phyloP scores from a whole-genome alignment of 2,329 filamentous ascomycete species.

The Fusarium sp. region DNA sequence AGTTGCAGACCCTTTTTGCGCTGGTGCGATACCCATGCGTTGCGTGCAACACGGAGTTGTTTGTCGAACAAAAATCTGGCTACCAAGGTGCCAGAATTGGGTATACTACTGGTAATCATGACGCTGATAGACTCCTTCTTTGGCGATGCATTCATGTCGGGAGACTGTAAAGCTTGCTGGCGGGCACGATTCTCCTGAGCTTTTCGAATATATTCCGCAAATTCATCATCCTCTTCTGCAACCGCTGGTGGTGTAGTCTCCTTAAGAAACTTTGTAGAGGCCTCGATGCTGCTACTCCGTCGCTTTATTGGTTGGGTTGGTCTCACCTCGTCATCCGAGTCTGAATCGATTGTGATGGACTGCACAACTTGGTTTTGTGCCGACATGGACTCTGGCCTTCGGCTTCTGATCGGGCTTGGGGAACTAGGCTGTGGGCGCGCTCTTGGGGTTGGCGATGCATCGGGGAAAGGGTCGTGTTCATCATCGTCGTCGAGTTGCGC shows the following conservation, averaged over 20 bases:
- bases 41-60: slow-evolving; percentile 72
- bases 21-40: slow-evolving; percentile 76
- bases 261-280: slow-evolving; percentile 10
- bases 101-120: slow-evolving; percentile 71
- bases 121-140: slow-evolving; percentile 48
- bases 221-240: slow-evolving; percentile 53
- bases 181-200: slow-evolving; percentile 52
- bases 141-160: slow-evolving; percentile 21
- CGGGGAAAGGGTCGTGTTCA: slow-evolving; percentile 21
- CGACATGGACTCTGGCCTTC: slow-evolving; percentile 6
- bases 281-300: slow-evolving; percentile 30
- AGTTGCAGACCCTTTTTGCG: slow-evolving; percentile 53
- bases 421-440: slow-evolving; percentile 12
- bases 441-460: slow-evolving; percentile 40
- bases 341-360: slow-evolving; percentile 46
- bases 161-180: slow-evolving; percentile 37
- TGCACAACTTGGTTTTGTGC: slow-evolving; percentile 8
- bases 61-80: slow-evolving; percentile 75
- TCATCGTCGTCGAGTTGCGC: slow-evolving; percentile 24
- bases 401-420: slow-evolving; percentile 18
- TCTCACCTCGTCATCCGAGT: slow-evolving; percentile 48
- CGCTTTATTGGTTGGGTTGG: neutral
- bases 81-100: slow-evolving; percentile 61
- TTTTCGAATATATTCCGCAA: slow-evolving; percentile 58
- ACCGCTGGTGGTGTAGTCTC: slow-evolving; percentile 10